Base-by-base conservation (phyloP, 306 rosid genomes). In the Gastrolobium bilobum region DNA sequence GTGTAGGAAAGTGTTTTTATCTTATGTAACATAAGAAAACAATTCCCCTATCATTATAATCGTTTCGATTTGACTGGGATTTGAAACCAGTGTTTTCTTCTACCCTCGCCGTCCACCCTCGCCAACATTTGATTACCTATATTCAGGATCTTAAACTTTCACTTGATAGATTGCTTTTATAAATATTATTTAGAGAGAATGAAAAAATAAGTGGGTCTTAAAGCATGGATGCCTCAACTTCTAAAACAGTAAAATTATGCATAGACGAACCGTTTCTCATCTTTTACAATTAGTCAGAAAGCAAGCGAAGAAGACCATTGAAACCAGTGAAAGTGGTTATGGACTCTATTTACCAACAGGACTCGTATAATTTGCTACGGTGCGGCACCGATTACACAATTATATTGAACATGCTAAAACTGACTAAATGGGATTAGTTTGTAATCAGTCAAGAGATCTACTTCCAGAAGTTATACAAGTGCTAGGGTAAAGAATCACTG, bases 401-500 rank as follows among this genome's bases (percentile, higher is more conserved):
- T 29, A 59, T 7, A 83, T 14, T 14, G 67, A 57, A 63, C 40
- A 42, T 13, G 65, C 52, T 73, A 60, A 8, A 75, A 59, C 59
- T 47, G 79, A 58, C 72, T 72, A 42, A 78, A 81, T 71, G 57
- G 26, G 71, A 37, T 76, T 46, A 86, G 37, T 59, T 34, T 31
- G 50, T 10, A 14, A 59, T 68, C 71, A 56, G 11, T 63, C 58
- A 83, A 73, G 9, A 57, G 53, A 35, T 68, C 78, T 59, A 52
- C 62, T 69, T 61, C 57, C 53, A 68, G 2, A n/a, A 61, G 48
- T 33, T 82, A 70, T 67, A 79, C 66, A 71, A 9, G 11, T 73
- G 60, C 76, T 51, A 60, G 39, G 59, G 14, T 58, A 83, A 90
- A 87, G 79, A 85, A 90, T 88, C 73, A 73, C 68, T 48, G 42